Conservation (phyloP, 768 basidiomycete genomes). For the Naganishia vishniacii region DNA sequence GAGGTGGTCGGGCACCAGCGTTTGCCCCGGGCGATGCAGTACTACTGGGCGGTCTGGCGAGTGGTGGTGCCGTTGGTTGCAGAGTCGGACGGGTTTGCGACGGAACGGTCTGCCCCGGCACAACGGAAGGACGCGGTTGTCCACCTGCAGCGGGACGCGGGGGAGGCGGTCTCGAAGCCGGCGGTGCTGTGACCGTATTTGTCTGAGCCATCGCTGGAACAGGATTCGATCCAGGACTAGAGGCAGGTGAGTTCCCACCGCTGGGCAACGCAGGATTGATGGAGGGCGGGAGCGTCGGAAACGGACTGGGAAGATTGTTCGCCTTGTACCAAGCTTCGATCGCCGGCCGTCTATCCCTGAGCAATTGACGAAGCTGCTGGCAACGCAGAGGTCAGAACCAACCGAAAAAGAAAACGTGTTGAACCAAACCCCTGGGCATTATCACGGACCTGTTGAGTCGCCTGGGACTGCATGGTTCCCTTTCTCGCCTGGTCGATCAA, state of each 20-base stretch:
- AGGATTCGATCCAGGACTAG: conserved; percentile 10
- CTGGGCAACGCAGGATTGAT: conserved; percentile 15
- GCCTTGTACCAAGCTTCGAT: conserved; percentile 10
- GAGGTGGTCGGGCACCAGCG: background rate
- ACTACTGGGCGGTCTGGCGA: background rate
- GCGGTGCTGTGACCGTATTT: background rate
- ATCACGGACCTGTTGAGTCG: background rate
- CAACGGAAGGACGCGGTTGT: conserved; percentile 5
- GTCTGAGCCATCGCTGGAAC: background rate
- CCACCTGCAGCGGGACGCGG: background rate
- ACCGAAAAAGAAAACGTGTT: too few species aligned
- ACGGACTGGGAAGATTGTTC: conserved; percentile 2
- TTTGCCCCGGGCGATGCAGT: background rate
- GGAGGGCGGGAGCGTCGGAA: background rate
- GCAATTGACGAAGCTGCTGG: conserved; percentile 17
- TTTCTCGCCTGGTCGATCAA: conserved; percentile 16
- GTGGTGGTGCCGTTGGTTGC: conserved; percentile 7
- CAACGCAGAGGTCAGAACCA: too few species aligned
- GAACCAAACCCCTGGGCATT: too few species aligned
- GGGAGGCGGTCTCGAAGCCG: background rate
- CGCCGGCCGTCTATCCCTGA: background rate
- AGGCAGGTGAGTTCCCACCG: background rate
- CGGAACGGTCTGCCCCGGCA: background rate
- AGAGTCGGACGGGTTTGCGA: background rate
- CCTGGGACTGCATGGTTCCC: conserved; percentile 14